Percentiles rank a stretch among this genome's conserved stretches.
Evolutionary conservation across 2,329 filamentous ascomycete species (phyloP).

Genomic region (Arthrinium phaeospermum): DNA sequence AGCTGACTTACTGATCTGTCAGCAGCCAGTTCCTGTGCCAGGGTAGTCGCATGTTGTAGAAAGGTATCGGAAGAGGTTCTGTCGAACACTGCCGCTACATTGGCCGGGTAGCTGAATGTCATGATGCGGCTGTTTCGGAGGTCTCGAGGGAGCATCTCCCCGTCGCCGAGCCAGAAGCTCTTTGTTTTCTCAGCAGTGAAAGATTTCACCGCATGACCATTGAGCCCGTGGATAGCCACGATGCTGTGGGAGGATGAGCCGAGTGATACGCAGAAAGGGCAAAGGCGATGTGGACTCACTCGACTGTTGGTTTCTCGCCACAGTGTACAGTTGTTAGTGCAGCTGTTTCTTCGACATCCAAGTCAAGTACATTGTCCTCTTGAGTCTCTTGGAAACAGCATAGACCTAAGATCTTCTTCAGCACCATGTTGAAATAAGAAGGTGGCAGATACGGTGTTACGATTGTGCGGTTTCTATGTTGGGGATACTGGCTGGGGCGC

Average conservation of each 20-base stretch:
- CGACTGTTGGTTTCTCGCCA: background rate
- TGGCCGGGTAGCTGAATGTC: conserved; percentile 25
- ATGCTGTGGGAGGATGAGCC: too few relatives aligned
- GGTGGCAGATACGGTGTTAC: too few relatives aligned
- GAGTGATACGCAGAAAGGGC: too few relatives aligned
- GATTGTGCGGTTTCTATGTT: too few relatives aligned
- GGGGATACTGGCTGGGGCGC: too few relatives aligned
- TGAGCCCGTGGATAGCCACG: conserved; percentile 24
- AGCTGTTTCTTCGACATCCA: background rate
- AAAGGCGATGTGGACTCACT: too few relatives aligned
- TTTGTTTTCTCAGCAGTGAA: conserved; percentile 21
- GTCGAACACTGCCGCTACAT: conserved; percentile 21
- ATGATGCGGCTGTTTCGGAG: conserved; percentile 23
- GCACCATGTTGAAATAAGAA: background rate
- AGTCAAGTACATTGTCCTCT: background rate
- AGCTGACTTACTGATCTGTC: conserved; percentile 27
- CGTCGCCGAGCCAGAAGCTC: conserved; percentile 23
- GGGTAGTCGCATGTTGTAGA: conserved; percentile 23
- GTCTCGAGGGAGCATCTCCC: conserved; percentile 24
- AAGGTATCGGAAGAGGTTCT: conserved; percentile 21
- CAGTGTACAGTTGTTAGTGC: background rate
- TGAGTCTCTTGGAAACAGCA: background rate
- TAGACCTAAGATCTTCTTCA: background rate
- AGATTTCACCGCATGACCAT: conserved; percentile 22
- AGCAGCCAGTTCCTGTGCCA: conserved; percentile 23